Evolutionary conservation across 1,284 basidiomycete species (phyloP), one percentile per base, ranked within the genome.

Genomic region (Malassezia yamatoensis): DNA sequence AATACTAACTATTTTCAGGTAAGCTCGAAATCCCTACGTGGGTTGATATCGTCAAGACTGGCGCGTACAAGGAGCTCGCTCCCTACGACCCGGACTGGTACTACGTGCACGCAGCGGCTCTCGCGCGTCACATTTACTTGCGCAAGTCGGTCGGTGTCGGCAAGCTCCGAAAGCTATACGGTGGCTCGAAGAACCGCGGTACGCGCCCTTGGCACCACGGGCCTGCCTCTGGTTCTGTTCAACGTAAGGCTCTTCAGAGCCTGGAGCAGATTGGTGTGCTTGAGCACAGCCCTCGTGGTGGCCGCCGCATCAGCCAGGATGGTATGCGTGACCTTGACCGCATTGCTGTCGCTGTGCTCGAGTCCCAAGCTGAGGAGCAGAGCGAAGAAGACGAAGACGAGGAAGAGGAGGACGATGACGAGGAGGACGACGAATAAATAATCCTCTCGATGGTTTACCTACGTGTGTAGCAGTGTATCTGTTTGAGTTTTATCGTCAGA

Each of bases 51-150:
- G 93, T 98, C 78, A 99, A 99, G 83, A 99, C 93, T 60, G 94
- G 90, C 76, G 80, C 87, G 63, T 93, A 82, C 83, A 98, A 96
- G 81, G 93, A 99, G 81, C 88, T 93, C 65, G 91, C 91, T 53
- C 93, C 93, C 57, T 96, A 96, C 80, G 90, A 98, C 79, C 88
- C 89, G 51, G 94, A 98, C 79, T 99, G 93, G 93, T 99, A 85
- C 83, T 98, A 98, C 81, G 82, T 94, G 76, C 90, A 93, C 72
- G 88, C 74, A 91, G 93, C 93, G 76, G 89, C 93, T 63, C 81
- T 99, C 67, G 93, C 94, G 78, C 87, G 94, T 76, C 93, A 98
- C 84, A 91, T 98, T 80, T 98, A 99, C 84, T 86, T 99, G 76
- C 89, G 93, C 79, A 96, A 96, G 82, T 86, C 90, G 77, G 90